Evolutionary conservation across 2,329 filamentous ascomycete genomes (phyloP), one percentile per base, ranked within the genome.

Genomic region (Colletotrichum chlorophyti): DNA sequence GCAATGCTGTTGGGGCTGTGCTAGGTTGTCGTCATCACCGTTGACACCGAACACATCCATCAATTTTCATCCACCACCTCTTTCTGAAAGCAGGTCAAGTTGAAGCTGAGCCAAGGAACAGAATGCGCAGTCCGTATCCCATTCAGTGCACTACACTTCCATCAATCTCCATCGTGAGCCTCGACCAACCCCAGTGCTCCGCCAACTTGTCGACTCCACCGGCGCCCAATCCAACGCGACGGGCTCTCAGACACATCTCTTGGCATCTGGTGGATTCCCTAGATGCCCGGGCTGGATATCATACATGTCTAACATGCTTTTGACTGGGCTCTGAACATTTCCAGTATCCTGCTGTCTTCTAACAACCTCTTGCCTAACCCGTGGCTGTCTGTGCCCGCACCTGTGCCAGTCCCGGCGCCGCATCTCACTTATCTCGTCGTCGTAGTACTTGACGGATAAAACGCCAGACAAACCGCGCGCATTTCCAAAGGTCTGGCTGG

Each of bases 1-100:
- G 49, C 41, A 26, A 34, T 11, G 12, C 37, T 24, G 21, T 11
- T 47, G 54, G 12, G 54, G 54, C 54, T 53, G 41, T 58, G 54
- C 35, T 35, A 14, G 10, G 49, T 42, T 17, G 12, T 54, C 40
- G 40, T 53, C 40, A 46, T 32, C 12, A 14, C 21, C 23, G 34
- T 15, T 27, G 43, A 29, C 17, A 42, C 35, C 19, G 37, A 55
- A 17, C 7, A 17, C 34, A 40, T 14, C 21, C 29, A 34, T 29
- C 23, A 3, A 9, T 32, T 10, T 26, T 27, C 23, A 12, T 51
- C 31, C 27, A 26, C 17, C 11, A 17, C 27, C 11, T 41, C 21
- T 23, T 43, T 11, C 26, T 26, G 19, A n/a, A 27, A 9, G 17
- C 26, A 15, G n/a, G 6, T 41, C 19, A 7, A 41, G 6, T 14